Conservation (phyloP, 306 rosid genomes). For the Astragalus membranaceus region DNA sequence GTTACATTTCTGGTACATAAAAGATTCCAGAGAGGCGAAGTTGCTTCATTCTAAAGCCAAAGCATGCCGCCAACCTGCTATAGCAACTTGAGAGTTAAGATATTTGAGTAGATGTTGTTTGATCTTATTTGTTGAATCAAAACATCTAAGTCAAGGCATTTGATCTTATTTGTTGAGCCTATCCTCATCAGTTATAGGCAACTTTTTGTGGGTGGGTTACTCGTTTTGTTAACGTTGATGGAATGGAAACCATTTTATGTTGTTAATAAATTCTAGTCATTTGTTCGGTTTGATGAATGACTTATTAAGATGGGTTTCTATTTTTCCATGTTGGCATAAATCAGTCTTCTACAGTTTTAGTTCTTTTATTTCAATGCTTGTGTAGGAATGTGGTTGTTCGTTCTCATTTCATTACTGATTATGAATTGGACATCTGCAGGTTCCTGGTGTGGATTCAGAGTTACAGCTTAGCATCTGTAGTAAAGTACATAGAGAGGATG, state of each 20-base stretch:
- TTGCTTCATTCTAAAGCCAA: constrained; percentile 5
- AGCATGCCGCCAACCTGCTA: not conserved
- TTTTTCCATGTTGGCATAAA: constrained; percentile 10
- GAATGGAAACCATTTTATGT: not conserved
- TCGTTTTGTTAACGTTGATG: too few relatives aligned
- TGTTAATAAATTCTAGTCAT: not conserved
- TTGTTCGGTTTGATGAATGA: not conserved
- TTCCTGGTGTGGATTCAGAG: constrained; percentile 18
- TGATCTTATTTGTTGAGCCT: not conserved
- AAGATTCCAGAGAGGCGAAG: not conserved
- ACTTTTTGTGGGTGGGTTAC: too few relatives aligned
- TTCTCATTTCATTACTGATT: constrained; percentile 5
- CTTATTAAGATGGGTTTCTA: not conserved
- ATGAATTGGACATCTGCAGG: constrained; percentile 21
- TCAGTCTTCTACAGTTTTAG: not conserved
- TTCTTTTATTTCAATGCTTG: not conserved
- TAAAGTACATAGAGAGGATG: not conserved
- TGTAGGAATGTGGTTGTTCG: not conserved
- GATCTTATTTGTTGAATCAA: too few relatives aligned
- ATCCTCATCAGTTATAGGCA: too few relatives aligned
- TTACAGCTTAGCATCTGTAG: constrained; percentile 15
- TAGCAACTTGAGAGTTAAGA: not conserved
- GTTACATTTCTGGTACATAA: not conserved
- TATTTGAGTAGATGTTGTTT: not conserved
- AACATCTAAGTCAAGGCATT: not conserved